Percentiles rank a stretch among this genome's conserved stretches.
These are phyloP conservation scores for Cornus controversa DNA, from an alignment of 148 eudicot genomes.

Conservation along the genomic window DNA sequence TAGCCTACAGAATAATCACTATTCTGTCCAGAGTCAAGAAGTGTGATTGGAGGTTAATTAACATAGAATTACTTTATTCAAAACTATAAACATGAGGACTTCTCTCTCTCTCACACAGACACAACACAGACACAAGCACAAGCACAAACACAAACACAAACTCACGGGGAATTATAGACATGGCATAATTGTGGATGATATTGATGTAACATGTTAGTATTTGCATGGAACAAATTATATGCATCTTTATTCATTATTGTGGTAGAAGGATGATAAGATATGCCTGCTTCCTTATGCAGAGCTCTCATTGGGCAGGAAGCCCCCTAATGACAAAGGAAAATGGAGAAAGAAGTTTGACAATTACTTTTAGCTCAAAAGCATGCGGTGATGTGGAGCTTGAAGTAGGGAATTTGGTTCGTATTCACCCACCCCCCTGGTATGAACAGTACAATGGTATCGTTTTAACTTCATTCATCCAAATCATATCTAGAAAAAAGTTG, in stretches of 20 bases:
- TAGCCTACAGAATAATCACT: no score
- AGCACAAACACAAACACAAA: no score
- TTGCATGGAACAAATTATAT: neutral
- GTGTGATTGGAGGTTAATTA: neutral
- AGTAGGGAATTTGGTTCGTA: conserved; percentile 53
- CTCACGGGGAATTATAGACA: no score
- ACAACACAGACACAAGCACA: no score
- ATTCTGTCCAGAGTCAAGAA: no score
- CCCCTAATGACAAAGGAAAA: conserved; percentile 23
- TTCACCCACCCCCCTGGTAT: conserved; percentile 86
- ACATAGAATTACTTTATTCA: no score
- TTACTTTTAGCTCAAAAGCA: conserved; percentile 69
- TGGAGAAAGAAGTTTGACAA: conserved; percentile 37
- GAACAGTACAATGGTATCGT: conserved; percentile 11
- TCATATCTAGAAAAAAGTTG: no score
- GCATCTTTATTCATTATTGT: neutral
- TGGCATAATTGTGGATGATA: neutral
- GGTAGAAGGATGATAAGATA: neutral
- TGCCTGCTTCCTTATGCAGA: conserved; percentile 39
- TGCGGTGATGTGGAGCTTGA: conserved; percentile 79
- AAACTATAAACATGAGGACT: neutral
- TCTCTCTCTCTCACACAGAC: no score
- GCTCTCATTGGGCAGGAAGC: conserved; percentile 32
- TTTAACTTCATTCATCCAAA: neutral
- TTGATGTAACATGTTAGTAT: neutral